These are phyloP conservation scores for Galeopsis tetrahit DNA, from an alignment of 257 asterid genomes.

Conservation along the genomic window DNA sequence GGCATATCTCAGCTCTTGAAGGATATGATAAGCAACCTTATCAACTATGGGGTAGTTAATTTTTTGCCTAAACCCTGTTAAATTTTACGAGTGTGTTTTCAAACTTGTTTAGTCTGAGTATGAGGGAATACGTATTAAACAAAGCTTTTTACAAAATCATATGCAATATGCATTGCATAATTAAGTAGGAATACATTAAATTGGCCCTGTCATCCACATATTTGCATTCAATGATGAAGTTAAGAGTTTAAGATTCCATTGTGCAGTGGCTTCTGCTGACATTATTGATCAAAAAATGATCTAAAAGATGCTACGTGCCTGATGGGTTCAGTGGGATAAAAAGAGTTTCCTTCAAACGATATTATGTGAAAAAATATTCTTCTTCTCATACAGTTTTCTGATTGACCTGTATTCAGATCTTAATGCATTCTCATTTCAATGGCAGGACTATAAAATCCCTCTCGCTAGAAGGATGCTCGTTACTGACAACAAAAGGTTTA, in stretches of 20 bases:
- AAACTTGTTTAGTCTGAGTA: background rate
- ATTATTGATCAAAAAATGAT: background rate
- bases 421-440: constrained; percentile 33
- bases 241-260: constrained; percentile 25
- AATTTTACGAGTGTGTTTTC: background rate
- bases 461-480: constrained; percentile 89
- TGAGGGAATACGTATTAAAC: background rate
- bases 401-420: constrained; percentile 2
- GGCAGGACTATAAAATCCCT: constrained; percentile 68
- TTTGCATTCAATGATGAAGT: constrained; percentile 2
- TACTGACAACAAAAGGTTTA: constrained; percentile 81
- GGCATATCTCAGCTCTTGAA: constrained; percentile 1
- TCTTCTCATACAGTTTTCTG: background rate
- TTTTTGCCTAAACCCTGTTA: background rate
- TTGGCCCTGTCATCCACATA: background rate
- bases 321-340: background rate
- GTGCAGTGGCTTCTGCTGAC: constrained; percentile 5
- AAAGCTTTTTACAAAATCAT: background rate
- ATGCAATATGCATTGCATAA: background rate
- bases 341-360: background rate
- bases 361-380: background rate
- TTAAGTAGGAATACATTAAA: background rate
- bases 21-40: constrained; percentile 5
- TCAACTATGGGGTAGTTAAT: background rate
- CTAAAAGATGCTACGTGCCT: too few species aligned